Conservation (phyloP, 2,329 filamentous ascomycete genomes). For the Calonectria crousiana region DNA sequence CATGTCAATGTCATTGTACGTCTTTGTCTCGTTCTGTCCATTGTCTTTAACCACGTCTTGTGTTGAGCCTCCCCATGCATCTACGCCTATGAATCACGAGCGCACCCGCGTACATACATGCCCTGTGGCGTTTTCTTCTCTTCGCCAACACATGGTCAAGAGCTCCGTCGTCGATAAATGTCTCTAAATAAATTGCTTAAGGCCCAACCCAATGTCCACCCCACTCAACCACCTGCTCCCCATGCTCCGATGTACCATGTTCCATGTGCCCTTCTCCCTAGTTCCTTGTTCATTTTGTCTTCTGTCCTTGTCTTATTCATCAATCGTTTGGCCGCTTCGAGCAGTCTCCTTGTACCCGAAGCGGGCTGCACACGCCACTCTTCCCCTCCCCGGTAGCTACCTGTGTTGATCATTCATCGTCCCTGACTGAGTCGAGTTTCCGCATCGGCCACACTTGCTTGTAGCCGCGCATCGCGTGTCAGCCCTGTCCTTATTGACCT, state of each 20-base stretch:
- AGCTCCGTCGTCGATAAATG: slow-evolving; percentile 27
- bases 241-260: slow-evolving; percentile 10
- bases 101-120: background rate
- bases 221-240: slow-evolving; percentile 1
- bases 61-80: background rate
- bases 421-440: slow-evolving; percentile 40
- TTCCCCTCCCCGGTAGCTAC: slow-evolving; percentile 38
- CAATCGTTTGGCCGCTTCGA: background rate
- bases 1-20: slow-evolving; percentile 27
- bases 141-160: slow-evolving; percentile 9
- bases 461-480: slow-evolving; percentile 46
- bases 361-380: slow-evolving; percentile 41
- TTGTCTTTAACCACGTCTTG: slow-evolving; percentile 21
- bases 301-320: background rate
- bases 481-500: slow-evolving; percentile 42
- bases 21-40: slow-evolving; percentile 28
- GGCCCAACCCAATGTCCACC: slow-evolving; percentile 24
- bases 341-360: slow-evolving; percentile 5
- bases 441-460: slow-evolving; percentile 37
- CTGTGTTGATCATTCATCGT: slow-evolving; percentile 45
- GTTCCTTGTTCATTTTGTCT: slow-evolving; percentile 15
- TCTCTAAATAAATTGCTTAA: slow-evolving; percentile 29
- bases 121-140: slow-evolving; percentile 13
- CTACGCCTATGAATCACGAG: background rate
- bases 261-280: slow-evolving; percentile 9